Evolutionary conservation across 148 eudicot species (phyloP), one percentile per base, ranked within the genome.

Genomic region (Cornus suecica): DNA sequence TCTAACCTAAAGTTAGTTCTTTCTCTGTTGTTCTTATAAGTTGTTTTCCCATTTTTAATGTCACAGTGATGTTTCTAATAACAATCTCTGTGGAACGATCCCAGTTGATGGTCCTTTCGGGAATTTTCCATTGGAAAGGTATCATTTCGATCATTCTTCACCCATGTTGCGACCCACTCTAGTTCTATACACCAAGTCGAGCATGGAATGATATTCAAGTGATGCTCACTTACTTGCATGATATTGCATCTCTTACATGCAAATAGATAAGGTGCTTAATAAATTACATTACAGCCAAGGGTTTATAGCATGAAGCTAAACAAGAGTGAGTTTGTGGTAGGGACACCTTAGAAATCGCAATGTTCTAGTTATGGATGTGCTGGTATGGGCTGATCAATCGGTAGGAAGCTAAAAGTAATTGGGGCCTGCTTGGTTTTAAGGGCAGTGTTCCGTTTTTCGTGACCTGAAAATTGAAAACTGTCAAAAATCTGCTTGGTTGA

Each of bases 31-130:
- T 63, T 11, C 24, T 8, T 72, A 23, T 76, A 48, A 60, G 2
- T 15, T 54, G 32, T 24, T 5, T 32, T 51, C 9, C 32, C 54
- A 32, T 22, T 26, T 56, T 31, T 32, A 60, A 82, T 32, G 23
- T 74, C 73, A 81, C 86, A 87, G 90, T 66, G 90, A 87, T 69
- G 84, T 87, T 25, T 87, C 90, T 3, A 78, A 83, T 37, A 87
- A 84, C 30, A 80, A 87, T 51, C 84, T 87, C 24, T 87, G 90
- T 74, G 90, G 90, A 78, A 87, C 90, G 34, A 84, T 87, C 42
- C 90, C 90, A 0, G 86, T 84, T 26, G 90, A 87, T 70, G 90
- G 90, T 60, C 87, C 88, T 65, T 87, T 87, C n/a, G 66, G 67
- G 22, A 76, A 58, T 69, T 84, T 87, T 66, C 76, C 86, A 3